Conservation (phyloP, 768 basidiomycete genomes). For the Tylopilus sp. region DNA sequence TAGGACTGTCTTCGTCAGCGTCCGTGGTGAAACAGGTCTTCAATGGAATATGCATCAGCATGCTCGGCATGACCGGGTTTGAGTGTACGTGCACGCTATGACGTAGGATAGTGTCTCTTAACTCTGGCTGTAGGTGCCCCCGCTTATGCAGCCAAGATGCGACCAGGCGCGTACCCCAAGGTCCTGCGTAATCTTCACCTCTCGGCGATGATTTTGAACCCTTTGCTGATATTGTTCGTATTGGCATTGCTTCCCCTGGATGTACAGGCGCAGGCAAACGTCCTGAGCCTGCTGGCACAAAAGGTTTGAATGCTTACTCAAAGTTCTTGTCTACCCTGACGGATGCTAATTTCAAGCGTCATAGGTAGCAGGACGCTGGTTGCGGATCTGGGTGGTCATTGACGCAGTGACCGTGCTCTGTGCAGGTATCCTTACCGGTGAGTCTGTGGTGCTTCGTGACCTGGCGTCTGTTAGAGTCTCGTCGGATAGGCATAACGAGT, state of each 20-base stretch:
- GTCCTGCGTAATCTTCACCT: constrained; percentile 66
- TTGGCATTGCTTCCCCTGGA: constrained; percentile 56
- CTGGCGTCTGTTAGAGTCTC: constrained; percentile 1
- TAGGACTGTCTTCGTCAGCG: constrained; percentile 24
- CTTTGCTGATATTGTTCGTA: constrained; percentile 54
- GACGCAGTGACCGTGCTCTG: constrained; percentile 73
- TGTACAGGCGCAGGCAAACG: constrained; percentile 49
- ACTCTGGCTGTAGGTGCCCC: constrained; percentile 44
- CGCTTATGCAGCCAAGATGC: constrained; percentile 61
- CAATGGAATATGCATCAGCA: constrained; percentile 65
- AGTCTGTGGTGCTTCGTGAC: constrained; percentile 2
- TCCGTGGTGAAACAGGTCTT: constrained; percentile 48
- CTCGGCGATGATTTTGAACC: constrained; percentile 55
- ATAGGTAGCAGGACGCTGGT: constrained; percentile 58
- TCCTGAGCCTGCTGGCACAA: constrained; percentile 63
- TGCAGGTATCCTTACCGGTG: constrained; percentile 68
- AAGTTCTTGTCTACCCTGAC: not conserved
- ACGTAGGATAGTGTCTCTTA: not conserved
- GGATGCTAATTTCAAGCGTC: not conserved
- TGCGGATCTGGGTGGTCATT: constrained; percentile 57
- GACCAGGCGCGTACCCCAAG: constrained; percentile 48
- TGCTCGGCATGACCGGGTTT: constrained; percentile 70
- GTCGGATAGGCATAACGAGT: constrained; percentile 46
- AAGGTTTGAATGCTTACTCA: constrained; percentile 32
- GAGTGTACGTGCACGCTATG: constrained; percentile 42